These are phyloP conservation scores for Dendrobium officinale DNA, from an alignment of 106 monocot genomes.

Conservation along the genomic window DNA sequence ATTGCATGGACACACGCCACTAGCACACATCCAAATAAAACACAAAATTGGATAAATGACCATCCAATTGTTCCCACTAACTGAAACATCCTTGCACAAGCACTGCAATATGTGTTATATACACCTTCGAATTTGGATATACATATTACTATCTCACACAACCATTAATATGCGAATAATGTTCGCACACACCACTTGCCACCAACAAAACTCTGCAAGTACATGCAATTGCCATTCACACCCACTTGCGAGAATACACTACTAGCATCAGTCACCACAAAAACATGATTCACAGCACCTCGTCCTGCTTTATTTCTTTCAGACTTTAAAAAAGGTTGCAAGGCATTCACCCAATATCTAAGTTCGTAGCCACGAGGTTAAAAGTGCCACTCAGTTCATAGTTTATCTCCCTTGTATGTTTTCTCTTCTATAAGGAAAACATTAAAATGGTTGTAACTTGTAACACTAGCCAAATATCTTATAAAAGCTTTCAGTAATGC, in stretches of 20 bases:
- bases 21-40: not conserved
- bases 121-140: not conserved
- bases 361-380: no score
- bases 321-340: not conserved
- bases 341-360: not conserved
- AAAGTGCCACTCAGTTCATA: not conserved
- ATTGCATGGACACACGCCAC: not conserved
- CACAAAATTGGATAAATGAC: no score
- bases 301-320: not conserved
- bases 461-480: not conserved
- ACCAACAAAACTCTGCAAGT: not conserved
- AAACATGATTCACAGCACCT: not conserved
- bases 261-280: not conserved
- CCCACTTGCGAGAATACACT: not conserved
- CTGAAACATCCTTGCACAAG: no score
- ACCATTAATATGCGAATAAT: not conserved
- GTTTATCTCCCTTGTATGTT: not conserved
- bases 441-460: not conserved
- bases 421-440: not conserved
- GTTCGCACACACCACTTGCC: not conserved
- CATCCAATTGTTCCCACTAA: no score
- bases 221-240: not conserved
- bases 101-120: not conserved
- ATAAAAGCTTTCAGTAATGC: not conserved
- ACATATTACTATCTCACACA: not conserved